Evolutionary conservation across 768 basidiomycete genomes (phyloP), one percentile per base, ranked within the genome.

Genomic region (Asterophora parasitica): DNA sequence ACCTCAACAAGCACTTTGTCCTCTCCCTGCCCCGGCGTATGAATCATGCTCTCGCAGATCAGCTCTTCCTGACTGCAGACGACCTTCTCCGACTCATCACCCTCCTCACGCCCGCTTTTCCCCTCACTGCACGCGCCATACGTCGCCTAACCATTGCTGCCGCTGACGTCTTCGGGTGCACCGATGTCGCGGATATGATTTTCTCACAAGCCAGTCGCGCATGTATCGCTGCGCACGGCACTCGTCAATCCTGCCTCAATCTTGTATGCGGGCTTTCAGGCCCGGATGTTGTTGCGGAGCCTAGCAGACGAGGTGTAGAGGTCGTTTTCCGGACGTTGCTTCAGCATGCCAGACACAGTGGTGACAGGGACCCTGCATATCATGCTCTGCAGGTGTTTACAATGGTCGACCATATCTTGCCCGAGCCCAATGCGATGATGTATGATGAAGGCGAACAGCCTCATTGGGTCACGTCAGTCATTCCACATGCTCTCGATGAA

Each of bases 361-460:
- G 64, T 15, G 65, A 70, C 35, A 66, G 65, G 7, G 85, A 90
- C 57, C 85, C 85, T 1, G 74, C 72, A 0, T 69, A 73, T 49
- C 81, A 79, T 43, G 54, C 84, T 3, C 60, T 69, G 27, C 82
- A 85, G 56, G 65, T 79, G 2, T 79, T 77, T 55, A 64, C 66
- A 37, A 69, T 91, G 40, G 54, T 88, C 35, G 77, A 84, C 53
- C 67, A 68, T 44, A 60, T 88, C 27, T 65, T 89, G 1, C 83
- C 84, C 52, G 40, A 61, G 10, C 53, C 58, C 4, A 44, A 45
- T 13, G 49, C 49, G 27, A 43, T 42, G 38, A 10, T 51, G 11
- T 55, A 53, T 40, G 63, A 67, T 31, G 59, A 63, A 37, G 67
- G 66, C 30, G 66, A 67, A 8, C 59, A 57, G n/a, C 58, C 70